A percentile compares a stretch with the other conserved stretches of the same genome.
phyloP scores from a whole-genome alignment of 75 land plant genomes.

The Picea sitchensis region DNA sequence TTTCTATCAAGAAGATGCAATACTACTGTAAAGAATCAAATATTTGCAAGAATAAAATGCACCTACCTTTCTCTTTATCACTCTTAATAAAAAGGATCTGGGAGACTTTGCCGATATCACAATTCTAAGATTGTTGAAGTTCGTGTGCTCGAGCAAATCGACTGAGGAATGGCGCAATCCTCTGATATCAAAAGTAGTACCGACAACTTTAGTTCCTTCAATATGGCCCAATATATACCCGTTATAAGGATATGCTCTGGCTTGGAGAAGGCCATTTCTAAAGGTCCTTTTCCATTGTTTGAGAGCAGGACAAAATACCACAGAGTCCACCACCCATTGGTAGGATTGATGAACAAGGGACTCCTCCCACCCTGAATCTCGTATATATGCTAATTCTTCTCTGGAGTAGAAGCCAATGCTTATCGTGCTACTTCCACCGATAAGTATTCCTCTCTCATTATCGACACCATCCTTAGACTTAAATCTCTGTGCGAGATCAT shows the following conservation, averaged over 20 bases:
- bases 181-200: slow-evolving; percentile 60
- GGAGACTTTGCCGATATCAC: slow-evolving; percentile 58
- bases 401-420: no score
- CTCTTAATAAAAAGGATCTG: slow-evolving; percentile 35
- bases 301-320: slow-evolving; percentile 54
- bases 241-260: slow-evolving; percentile 64
- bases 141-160: slow-evolving; percentile 60
- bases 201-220: slow-evolving; percentile 77
- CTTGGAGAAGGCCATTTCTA: slow-evolving; percentile 65
- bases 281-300: slow-evolving; percentile 57
- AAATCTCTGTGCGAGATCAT: no score
- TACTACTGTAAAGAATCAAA: no score
- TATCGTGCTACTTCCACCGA: no score
- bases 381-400: no score
- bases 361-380: no score
- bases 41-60: no score
- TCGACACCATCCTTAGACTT: no score
- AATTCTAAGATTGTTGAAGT: slow-evolving; percentile 36
- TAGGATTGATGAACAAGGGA: no score
- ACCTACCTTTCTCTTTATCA: no score
- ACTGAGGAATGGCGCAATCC: slow-evolving; percentile 74
- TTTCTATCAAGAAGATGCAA: no score
- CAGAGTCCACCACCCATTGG: slow-evolving; percentile 65
- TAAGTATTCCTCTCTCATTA: no score
- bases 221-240: slow-evolving; percentile 60